Percentiles rank a stretch among this genome's conserved stretches.
Conservation (phyloP, 2,329 filamentous ascomycete genomes). For the Trichoderma lentiforme region DNA sequence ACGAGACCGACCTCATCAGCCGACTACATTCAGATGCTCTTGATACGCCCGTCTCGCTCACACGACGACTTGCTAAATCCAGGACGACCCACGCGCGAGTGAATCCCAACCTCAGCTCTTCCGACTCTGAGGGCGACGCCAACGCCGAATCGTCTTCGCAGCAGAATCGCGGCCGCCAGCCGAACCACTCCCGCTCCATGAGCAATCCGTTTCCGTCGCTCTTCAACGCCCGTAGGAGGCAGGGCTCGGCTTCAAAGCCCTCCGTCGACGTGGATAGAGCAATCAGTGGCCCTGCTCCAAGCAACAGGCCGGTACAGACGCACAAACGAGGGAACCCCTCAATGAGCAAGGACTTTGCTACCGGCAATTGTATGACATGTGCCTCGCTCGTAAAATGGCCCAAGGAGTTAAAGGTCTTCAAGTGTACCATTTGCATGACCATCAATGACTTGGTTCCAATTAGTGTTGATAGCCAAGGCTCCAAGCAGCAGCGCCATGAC, state of each 20-base stretch:
- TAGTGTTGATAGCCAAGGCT: constrained; percentile 24
- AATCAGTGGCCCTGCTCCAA: constrained; percentile 29
- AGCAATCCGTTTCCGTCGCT: constrained; percentile 77
- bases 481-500: constrained; percentile 25
- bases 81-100: constrained; percentile 24
- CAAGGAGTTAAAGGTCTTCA: constrained; percentile 66
- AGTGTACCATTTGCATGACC: constrained; percentile 79
- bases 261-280: constrained; percentile 31
- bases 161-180: constrained; percentile 19
- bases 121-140: constrained; percentile 32
- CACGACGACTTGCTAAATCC: constrained; percentile 28
- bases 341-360: constrained; percentile 56
- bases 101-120: constrained; percentile 43
- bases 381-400: constrained; percentile 79
- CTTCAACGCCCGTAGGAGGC: constrained; percentile 59
- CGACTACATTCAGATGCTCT: constrained; percentile 37
- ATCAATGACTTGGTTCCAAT: constrained; percentile 67
- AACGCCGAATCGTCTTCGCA: constrained; percentile 33
- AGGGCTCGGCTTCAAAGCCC: constrained; percentile 36
- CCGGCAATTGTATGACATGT: constrained; percentile 82
- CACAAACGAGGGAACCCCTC: constrained; percentile 33
- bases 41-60: constrained; percentile 31
- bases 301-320: constrained; percentile 22
- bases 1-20: constrained; percentile 35
- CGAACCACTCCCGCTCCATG: constrained; percentile 54